Conservation (phyloP, 495 filamentous ascomycete species). For the Aspergillus campestris region DNA sequence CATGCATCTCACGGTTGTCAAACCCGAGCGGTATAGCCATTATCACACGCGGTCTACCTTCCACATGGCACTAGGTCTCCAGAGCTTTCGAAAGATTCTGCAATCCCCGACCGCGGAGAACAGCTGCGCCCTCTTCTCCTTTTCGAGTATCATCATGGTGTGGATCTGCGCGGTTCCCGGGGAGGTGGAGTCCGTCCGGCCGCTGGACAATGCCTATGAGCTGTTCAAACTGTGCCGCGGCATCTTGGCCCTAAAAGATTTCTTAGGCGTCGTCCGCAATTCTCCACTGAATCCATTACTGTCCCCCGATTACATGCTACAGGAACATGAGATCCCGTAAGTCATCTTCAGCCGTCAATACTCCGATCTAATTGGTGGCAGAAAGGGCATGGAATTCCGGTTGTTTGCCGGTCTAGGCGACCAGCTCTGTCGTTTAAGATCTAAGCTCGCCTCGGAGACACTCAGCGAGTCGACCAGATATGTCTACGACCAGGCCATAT, state of each 20-base stretch:
- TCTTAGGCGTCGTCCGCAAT: background rate
- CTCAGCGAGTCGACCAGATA: no score
- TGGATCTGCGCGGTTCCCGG: slow-evolving; percentile 4
- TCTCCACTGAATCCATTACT: no score
- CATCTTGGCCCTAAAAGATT: background rate
- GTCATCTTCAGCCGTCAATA: no score
- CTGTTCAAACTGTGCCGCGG: slow-evolving; percentile 6
- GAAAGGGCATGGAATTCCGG: no score
- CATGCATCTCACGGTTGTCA: slow-evolving; percentile 19
- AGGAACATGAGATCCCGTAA: no score
- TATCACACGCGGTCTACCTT: slow-evolving; percentile 3
- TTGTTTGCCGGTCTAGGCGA: no score
- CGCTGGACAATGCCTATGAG: slow-evolving; percentile 3
- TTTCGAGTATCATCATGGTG: slow-evolving; percentile 29
- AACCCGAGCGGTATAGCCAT: slow-evolving; percentile 2
- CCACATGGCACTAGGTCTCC: slow-evolving; percentile 28
- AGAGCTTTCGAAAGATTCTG: slow-evolving; percentile 20
- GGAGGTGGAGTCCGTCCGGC: background rate
- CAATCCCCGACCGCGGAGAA: slow-evolving; percentile 20
- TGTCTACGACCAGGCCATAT: no score
- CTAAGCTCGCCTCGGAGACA: no score
- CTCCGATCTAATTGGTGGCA: no score
- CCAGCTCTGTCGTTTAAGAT: no score
- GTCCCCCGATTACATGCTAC: no score
- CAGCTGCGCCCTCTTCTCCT: slow-evolving; percentile 26